Evolutionary conservation across 2,329 filamentous ascomycete species (phyloP), one percentile per base, ranked within the genome.

Genomic region (Colletotrichum musicola): DNA sequence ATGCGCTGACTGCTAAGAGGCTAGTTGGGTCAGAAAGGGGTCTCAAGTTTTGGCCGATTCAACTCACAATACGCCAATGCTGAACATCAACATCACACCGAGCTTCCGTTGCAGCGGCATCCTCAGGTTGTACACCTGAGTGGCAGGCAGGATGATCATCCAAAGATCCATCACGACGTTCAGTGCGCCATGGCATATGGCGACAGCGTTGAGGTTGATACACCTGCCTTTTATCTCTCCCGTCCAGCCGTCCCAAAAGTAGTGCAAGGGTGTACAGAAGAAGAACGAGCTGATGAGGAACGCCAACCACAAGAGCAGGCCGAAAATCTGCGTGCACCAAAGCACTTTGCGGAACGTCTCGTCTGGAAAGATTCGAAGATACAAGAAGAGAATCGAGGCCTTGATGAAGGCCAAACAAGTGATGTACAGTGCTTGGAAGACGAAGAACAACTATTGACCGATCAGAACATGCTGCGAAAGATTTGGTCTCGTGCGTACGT

Each of bases 161-260:
- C 80, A 72, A 4, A 83, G 18, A 69, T 86, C 84, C 22, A 83
- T 78, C 0, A 78, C 67, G 35, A 86, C 84, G 62, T 82, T 84
- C 56, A 84, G 75, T 0, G 71, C 77, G 1, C 83, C 80, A 60
- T 77, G 77, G 22, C 78, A 73, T 75, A 82, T 85, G 30, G 75
- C 76, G 30, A 81, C 79, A 3, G 74, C 74, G 22, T 77, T 78
- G 61, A 83, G 74, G 53, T 82, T 76, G 9, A 77, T 74, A 69
- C 81, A 83, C 14, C 57, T 69, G 1, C 80, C 80, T 18, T 51
- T n/a, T 55, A 61, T 65, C 1, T 69, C 60, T n/a, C 58, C 54
- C 1, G 77, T 76, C 79, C 79, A 71, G 3, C 59, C 59, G 0
- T 84, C 62, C 84, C 84, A 86, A 72, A 81, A 81, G 70, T 78